Percentiles rank a stretch among this genome's conserved stretches.
phyloP scores from a whole-genome alignment of 352 stramenopile genomes.

The Pythium brassicae region DNA sequence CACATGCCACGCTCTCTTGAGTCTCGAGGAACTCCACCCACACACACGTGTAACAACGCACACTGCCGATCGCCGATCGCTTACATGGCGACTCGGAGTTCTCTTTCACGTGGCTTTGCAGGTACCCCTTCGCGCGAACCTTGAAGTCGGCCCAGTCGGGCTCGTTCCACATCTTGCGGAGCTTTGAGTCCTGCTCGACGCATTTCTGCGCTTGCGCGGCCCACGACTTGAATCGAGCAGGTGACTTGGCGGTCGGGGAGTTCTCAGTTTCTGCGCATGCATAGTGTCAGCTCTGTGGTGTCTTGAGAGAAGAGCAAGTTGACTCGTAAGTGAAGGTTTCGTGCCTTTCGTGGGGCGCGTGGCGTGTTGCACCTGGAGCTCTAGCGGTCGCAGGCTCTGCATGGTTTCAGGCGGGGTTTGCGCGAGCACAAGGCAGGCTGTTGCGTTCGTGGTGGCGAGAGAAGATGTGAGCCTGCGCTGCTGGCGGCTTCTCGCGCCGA shows the following conservation, averaged over 20 bases:
- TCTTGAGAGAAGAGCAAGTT: not conserved
- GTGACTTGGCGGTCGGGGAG: slow-evolving; percentile 20
- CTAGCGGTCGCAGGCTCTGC: slow-evolving; percentile 12
- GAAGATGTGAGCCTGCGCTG: not conserved
- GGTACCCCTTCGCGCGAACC: slow-evolving; percentile 69
- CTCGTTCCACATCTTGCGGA: slow-evolving; percentile 75
- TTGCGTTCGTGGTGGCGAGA: not conserved
- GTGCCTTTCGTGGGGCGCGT: slow-evolving; percentile 8
- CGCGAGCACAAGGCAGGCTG: not conserved
- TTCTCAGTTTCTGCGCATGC: slow-evolving; percentile 5
- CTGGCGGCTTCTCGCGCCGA: no score
- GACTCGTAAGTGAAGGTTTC: not conserved
- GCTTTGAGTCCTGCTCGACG: slow-evolving; percentile 29
- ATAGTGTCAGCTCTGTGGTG: not conserved
- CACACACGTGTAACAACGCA: not conserved
- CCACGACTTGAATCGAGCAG: slow-evolving; percentile 40
- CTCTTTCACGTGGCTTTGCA: slow-evolving; percentile 60
- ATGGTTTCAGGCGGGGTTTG: not conserved
- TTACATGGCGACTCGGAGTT: slow-evolving; percentile 57
- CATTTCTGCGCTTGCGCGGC: slow-evolving; percentile 35
- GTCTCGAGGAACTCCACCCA: no score
- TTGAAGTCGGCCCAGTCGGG: slow-evolving; percentile 57
- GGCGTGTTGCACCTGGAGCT: slow-evolving; percentile 9
- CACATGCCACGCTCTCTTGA: no score
- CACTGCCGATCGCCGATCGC: slow-evolving; percentile 4